Evolutionary conservation across 2,329 filamentous ascomycete species (phyloP).

Genomic region (Xylariaceae sp.): DNA sequence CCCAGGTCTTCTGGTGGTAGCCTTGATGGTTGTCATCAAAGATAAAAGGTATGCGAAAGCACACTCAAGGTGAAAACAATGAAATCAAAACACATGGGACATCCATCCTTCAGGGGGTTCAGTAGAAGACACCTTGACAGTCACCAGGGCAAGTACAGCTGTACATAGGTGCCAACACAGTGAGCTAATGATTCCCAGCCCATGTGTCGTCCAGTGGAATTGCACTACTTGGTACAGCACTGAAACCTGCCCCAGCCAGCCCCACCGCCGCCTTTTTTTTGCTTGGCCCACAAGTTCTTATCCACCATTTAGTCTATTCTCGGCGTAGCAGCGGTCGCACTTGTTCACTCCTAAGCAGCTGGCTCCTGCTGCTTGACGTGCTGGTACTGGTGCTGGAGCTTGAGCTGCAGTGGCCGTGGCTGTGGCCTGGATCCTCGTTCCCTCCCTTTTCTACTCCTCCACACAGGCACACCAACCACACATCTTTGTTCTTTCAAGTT

Average conservation of each 20-base stretch:
- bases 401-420: too few species aligned
- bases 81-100: too few species aligned
- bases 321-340: slow-evolving; percentile 11
- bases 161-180: background rate
- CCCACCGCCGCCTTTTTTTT: slow-evolving; percentile 27
- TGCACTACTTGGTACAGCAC: background rate
- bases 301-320: slow-evolving; percentile 15
- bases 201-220: background rate
- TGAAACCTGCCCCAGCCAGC: slow-evolving; percentile 6
- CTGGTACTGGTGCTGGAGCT: slow-evolving; percentile 5
- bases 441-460: slow-evolving; percentile 27
- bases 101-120: background rate
- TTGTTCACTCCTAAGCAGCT: slow-evolving; percentile 13
- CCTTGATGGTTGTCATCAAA: too few species aligned
- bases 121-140: background rate
- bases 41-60: too few species aligned
- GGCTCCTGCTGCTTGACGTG: slow-evolving; percentile 9
- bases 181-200: background rate
- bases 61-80: background rate
- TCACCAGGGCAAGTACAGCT: background rate
- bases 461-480: slow-evolving; percentile 25
- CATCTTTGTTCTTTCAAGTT: slow-evolving; percentile 11
- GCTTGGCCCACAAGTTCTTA: slow-evolving; percentile 26
- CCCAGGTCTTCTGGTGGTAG: too few species aligned
- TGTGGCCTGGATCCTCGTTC: too few species aligned